These are phyloP conservation scores for Colletotrichum salicis DNA, from an alignment of 2,329 filamentous ascomycete genomes.

Conservation along the genomic window DNA sequence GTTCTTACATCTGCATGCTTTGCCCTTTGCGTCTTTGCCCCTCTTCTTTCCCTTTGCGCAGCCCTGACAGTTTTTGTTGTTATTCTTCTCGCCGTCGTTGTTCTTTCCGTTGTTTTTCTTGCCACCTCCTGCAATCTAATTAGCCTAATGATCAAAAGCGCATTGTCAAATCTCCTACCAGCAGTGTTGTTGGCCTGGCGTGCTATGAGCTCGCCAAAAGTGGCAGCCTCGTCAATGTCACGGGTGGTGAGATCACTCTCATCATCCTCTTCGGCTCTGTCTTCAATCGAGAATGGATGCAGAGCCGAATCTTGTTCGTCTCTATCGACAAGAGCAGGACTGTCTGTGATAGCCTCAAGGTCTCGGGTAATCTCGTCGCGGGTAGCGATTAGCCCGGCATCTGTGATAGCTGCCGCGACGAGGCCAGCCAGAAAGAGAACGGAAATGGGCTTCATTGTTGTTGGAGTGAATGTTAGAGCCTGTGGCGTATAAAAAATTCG, in stretches of 20 bases:
- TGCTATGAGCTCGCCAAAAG: neutral
- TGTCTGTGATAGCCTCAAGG: neutral
- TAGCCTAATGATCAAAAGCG: rapidly evolving
- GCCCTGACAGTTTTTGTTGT: slow-evolving; percentile 13
- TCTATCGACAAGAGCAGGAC: neutral
- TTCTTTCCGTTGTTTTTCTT: slow-evolving; percentile 14
- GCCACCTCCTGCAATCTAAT: neutral
- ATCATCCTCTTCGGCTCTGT: neutral
- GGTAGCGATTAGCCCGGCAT: slow-evolving; percentile 9
- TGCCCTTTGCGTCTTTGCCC: slow-evolving; percentile 21
- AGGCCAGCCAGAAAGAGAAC: slow-evolving; percentile 22
- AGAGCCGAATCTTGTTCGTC: slow-evolving; percentile 4
- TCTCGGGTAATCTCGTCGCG: neutral
- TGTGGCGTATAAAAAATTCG: neutral
- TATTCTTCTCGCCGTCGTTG: slow-evolving; percentile 15
- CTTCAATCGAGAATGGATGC: neutral
- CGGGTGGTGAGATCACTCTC: slow-evolving; percentile 5
- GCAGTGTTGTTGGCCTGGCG: slow-evolving; percentile 5
- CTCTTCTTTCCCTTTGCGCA: slow-evolving; percentile 17
- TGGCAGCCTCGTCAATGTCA: neutral
- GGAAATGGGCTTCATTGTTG: slow-evolving; percentile 21
- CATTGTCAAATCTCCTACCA: neutral
- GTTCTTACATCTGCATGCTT: slow-evolving; percentile 18
- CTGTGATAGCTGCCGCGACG: slow-evolving; percentile 18
- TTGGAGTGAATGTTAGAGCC: neutral